Conservation (phyloP, 2,329 filamentous ascomycete species). For the Talaromyces atroroseus region DNA sequence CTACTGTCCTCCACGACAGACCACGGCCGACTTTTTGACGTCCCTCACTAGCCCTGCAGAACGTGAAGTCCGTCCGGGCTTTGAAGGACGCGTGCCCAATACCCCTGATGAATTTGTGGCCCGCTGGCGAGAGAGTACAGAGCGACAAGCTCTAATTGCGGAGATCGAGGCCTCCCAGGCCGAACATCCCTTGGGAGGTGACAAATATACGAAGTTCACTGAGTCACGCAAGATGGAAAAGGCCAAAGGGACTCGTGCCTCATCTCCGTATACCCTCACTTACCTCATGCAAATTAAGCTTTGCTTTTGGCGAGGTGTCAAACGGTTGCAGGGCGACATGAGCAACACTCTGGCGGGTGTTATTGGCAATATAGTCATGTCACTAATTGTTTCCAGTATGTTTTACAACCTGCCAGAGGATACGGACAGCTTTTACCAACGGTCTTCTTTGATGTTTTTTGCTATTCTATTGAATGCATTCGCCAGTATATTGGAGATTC, state of each 20-base stretch:
- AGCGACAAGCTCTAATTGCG: conserved; percentile 37
- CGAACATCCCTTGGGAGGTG: conserved; percentile 37
- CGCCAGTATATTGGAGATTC: conserved; percentile 72
- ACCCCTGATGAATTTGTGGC: conserved; percentile 64
- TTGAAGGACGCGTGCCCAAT: conserved; percentile 58
- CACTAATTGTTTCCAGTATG: conserved; percentile 71
- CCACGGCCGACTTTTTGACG: conserved; percentile 66
- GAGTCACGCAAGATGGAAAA: conserved; percentile 40
- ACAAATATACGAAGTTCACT: conserved; percentile 36
- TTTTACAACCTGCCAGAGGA: conserved; percentile 67
- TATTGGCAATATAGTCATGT: conserved; percentile 66
- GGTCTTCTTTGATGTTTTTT: conserved; percentile 80
- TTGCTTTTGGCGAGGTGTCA: conserved; percentile 75
- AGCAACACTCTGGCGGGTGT: conserved; percentile 64
- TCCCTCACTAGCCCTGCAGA: conserved; percentile 63
- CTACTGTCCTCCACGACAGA: conserved; percentile 64
- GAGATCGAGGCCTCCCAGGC: conserved; percentile 43
- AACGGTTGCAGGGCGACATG: conserved; percentile 70
- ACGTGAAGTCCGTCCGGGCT: conserved; percentile 53
- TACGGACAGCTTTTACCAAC: conserved; percentile 70
- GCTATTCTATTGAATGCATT: conserved; percentile 84
- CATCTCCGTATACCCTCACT: conserved; percentile 79
- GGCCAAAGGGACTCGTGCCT: conserved; percentile 48
- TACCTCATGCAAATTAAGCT: conserved; percentile 69
- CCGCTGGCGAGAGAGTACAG: conserved; percentile 51